Base-by-base conservation (phyloP, 495 filamentous ascomycete genomes). In the Lineolata rhizophorae region DNA sequence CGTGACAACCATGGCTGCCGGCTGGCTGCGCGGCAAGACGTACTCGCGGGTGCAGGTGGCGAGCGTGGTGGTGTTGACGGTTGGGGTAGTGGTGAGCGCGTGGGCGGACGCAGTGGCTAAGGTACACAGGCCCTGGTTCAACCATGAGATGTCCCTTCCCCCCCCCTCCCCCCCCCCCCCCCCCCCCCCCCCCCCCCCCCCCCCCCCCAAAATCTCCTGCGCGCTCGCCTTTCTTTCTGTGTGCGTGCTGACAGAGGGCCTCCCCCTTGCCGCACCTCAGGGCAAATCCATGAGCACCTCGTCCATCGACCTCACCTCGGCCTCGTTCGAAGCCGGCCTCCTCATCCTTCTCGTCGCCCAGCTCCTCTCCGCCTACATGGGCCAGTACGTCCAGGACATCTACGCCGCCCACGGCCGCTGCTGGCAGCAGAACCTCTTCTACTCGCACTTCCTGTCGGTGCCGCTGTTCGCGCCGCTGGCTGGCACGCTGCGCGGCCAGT, bases 341-440 rank as follows among this genome's bases (percentile, higher is more conserved):
- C 54, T 56, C 2, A 74, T 99, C 29, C 69, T 99, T 24, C 77
- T 85, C 29, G 41, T 92, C 35, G 87, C 87, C 2, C 90, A 94
- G 54, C 50, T 91, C 4, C 58, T 95, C 20, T 91, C 82, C 15
- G 81, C 87, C 22, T 76, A 83, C 39, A 94, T 94, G 70, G 87
- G 87, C 24, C 64, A 92, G 20, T 99, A 92, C 52, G 82, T 82
- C 0, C 81, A 97, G 49, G 65, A 76, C 39, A 79, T 83, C 3
- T 99, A 94, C 52, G 65, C 67, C 36, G 64, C 56, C 14, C 77
- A 92, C 54, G 82, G 84, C 15, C 72, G 72, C 21, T 76, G 91
- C 54, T 95, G 87, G 82, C 78, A 76, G 41, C 87, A 95, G 50
- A 91, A 90, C 43, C 63, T 99, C 11, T 94, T 99, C 52, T 99